Percentiles rank a stretch among this genome's conserved stretches.
phyloP scores from a whole-genome alignment of 169 alveolate genomes.

The Amoebophrya sp. region DNA sequence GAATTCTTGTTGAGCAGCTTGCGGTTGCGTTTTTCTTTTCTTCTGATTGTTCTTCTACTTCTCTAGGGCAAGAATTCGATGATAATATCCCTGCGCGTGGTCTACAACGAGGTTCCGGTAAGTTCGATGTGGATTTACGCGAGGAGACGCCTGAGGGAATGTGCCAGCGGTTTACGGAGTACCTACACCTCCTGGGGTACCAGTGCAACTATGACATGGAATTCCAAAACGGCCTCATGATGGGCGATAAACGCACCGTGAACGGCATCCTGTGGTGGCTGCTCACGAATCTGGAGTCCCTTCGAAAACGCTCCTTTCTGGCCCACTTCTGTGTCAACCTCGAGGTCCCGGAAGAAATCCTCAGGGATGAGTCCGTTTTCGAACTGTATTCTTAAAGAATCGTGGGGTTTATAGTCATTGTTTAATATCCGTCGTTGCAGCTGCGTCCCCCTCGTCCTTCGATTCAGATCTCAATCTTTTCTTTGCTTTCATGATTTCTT shows the following conservation, averaged over 20 bases:
- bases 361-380: neutral
- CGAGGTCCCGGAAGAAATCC: neutral
- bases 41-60: too few relatives aligned
- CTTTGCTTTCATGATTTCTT: too few relatives aligned
- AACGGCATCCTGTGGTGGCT: neutral
- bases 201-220: constrained; percentile 1
- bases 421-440: too few relatives aligned
- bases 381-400: too few relatives aligned
- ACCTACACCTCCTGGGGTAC: neutral
- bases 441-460: too few relatives aligned
- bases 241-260: neutral
- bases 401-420: too few relatives aligned
- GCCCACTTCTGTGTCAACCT: neutral
- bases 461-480: too few relatives aligned
- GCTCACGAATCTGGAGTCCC: neutral
- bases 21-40: neutral
- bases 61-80: too few relatives aligned
- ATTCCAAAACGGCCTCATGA: neutral
- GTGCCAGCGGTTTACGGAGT: neutral
- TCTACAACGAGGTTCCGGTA: neutral
- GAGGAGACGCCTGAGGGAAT: neutral
- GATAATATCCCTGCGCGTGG: too few relatives aligned
- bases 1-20: neutral
- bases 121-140: neutral
- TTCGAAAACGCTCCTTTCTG: neutral